Conservation (phyloP, 768 basidiomycete genomes). For the Astraeus odoratus region DNA sequence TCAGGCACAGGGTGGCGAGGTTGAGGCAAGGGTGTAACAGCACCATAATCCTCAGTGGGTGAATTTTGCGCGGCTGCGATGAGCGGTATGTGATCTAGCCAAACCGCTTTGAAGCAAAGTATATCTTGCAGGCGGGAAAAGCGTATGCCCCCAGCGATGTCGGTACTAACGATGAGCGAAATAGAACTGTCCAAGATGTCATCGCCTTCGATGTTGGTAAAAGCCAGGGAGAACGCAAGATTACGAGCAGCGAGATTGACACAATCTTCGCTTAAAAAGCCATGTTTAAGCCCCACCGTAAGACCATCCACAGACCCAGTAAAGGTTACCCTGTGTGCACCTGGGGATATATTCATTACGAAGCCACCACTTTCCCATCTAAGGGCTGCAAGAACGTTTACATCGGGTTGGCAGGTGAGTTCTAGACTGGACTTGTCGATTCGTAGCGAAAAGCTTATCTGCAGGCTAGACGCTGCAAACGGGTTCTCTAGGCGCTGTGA, state of each 20-base stretch:
- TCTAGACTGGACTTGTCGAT: conserved; percentile 87
- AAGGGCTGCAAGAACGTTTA: conserved; percentile 83
- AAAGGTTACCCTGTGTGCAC: conserved; percentile 63
- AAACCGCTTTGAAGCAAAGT: conserved; percentile 91
- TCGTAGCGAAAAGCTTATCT: conserved; percentile 80
- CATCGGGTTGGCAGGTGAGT: conserved; percentile 84
- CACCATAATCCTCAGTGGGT: conserved; percentile 14
- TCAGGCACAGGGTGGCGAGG: conserved; percentile 13
- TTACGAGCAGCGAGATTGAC: conserved; percentile 76
- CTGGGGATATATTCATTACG: conserved; percentile 69
- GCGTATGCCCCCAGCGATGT: conserved; percentile 69
- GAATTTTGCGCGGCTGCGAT: conserved; percentile 43
- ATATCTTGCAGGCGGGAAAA: conserved; percentile 89
- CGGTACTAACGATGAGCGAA: conserved; percentile 78
- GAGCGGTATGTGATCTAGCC: conserved; percentile 82
- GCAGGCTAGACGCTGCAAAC: conserved; percentile 41
- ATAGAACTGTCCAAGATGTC: conserved; percentile 41
- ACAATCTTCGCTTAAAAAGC: conserved; percentile 78
- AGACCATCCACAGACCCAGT: conserved; percentile 78
- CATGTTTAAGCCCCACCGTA: conserved; percentile 75
- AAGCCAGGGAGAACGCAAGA: conserved; percentile 69
- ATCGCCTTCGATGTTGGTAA: conserved; percentile 44
- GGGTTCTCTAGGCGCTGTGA: conserved; percentile 10
- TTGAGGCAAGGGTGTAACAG: conserved; percentile 11
- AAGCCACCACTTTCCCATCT: conserved; percentile 96